Base-by-base conservation (phyloP, 2,329 filamentous ascomycete genomes). In the Fusarium buxicola region DNA sequence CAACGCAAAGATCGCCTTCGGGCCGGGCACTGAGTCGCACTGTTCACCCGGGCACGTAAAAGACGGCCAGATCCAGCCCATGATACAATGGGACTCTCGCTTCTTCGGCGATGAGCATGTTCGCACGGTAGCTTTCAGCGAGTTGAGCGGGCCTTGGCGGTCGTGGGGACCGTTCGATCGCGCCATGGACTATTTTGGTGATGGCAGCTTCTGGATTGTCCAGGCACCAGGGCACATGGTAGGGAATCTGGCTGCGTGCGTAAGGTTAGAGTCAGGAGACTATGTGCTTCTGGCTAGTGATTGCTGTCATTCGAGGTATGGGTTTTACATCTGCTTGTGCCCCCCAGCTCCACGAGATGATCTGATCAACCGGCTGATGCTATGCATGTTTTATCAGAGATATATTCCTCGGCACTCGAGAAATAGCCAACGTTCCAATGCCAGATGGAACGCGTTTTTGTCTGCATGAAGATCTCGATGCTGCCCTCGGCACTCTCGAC, bases 271-370 rank as follows among this genome's bases (percentile, higher is more conserved):
- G 18, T 46, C 44, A 9, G 49, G 45, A 6, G 44, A 58, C 3
- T 18, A 45, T 18, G 34, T 55, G 2, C 7, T 58, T 2, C 15
- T 58, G 12, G 50, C 44, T 5, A 55, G 55, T 10, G 55, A 58
- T 15, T 58, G 55, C n/a, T 58, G 55, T 15, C 55, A 58, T 31
- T 55, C 55, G 5, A 58, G 38, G 55, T 58, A 13, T 13, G 18
- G n/a, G n/a, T n/a, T n/a, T n/a, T n/a, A n/a, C n/a, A n/a, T n/a
- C n/a, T n/a, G n/a, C n/a, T n/a, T n/a, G n/a, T n/a, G n/a, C n/a
- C n/a, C n/a, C n/a, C n/a, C n/a, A n/a, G n/a, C n/a, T n/a, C n/a
- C n/a, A n/a, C n/a, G n/a, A n/a, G n/a, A n/a, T n/a, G n/a, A n/a
- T n/a, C n/a, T n/a, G n/a, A n/a, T n/a, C n/a, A n/a, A n/a, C n/a